Percentiles rank a stretch among this genome's conserved stretches.
phyloP scores from a whole-genome alignment of 495 filamentous ascomycete species.

The Zalerion maritima region DNA sequence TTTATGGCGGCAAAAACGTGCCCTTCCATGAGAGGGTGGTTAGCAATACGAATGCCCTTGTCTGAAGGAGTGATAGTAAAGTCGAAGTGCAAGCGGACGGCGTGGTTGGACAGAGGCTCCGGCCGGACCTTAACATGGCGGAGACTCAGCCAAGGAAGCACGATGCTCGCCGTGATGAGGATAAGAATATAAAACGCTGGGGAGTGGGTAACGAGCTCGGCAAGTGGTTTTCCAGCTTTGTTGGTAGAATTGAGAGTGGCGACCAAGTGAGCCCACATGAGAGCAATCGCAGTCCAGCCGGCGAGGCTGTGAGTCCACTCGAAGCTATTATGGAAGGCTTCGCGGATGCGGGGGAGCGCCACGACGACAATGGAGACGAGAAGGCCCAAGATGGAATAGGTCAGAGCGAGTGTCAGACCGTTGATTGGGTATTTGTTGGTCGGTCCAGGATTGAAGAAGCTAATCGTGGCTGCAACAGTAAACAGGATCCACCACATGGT shows the following conservation, averaged over 20 bases:
- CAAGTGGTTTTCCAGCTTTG: conserved; percentile 14
- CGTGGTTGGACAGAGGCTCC: conserved; percentile 45
- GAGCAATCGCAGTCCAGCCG: conserved; percentile 37
- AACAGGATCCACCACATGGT: conserved; percentile 48
- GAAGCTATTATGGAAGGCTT: conserved; percentile 36
- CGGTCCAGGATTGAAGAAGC: conserved; percentile 18
- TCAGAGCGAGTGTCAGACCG: conserved; percentile 11
- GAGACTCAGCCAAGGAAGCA: conserved; percentile 43
- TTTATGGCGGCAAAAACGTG: conserved; percentile 57
- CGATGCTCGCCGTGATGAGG: conserved; percentile 35
- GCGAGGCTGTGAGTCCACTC: conserved; percentile 43
- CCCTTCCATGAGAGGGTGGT: conserved; percentile 48
- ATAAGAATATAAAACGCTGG: conserved; percentile 44
- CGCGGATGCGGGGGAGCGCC: conserved; percentile 30
- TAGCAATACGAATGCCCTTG: conserved; percentile 32
- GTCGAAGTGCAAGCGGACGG: conserved; percentile 43
- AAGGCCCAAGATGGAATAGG: conserved; percentile 15
- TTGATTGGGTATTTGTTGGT: conserved; percentile 14
- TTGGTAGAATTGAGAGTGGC: conserved; percentile 18
- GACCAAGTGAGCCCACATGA: conserved; percentile 34
- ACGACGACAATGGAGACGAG: conserved; percentile 16
- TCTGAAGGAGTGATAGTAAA: conserved; percentile 34
- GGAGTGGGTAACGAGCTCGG: conserved; percentile 20
- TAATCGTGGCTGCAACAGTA: conserved; percentile 34
- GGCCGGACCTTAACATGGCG: conserved; percentile 37